Conservation (phyloP, 768 basidiomycete species). For the Mycena alexandri region DNA sequence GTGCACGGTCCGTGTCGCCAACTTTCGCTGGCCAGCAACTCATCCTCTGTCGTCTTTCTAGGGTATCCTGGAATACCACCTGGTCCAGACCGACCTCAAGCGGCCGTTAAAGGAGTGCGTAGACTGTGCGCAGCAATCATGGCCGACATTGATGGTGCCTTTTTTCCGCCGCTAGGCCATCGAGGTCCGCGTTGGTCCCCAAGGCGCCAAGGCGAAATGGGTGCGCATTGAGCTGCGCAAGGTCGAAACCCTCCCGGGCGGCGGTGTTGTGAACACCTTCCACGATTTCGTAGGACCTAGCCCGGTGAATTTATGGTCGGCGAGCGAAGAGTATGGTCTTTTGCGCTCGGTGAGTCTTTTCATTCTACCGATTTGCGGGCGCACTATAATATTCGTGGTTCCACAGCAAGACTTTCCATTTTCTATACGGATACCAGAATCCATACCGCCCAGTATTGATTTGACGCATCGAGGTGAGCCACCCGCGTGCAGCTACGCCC, state of each 20-base stretch:
- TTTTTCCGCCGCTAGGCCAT: constrained; percentile 69
- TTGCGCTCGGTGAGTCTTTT: constrained; percentile 74
- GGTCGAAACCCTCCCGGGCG: constrained; percentile 85
- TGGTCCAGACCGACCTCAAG: constrained; percentile 82
- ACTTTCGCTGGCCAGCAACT: constrained; percentile 6
- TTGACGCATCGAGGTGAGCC: constrained; percentile 78
- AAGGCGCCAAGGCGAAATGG: constrained; percentile 92
- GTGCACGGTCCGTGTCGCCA: constrained; percentile 71
- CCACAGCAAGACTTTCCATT: constrained; percentile 89
- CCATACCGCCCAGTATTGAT: constrained; percentile 87
- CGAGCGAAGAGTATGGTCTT: constrained; percentile 78
- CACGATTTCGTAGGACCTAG: constrained; percentile 86
- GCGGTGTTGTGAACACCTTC: constrained; percentile 76
- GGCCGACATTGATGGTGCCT: constrained; percentile 29
- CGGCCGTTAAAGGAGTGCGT: constrained; percentile 88
- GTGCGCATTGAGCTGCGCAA: constrained; percentile 92
- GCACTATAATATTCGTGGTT: constrained; percentile 18
- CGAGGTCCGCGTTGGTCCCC: constrained; percentile 81
- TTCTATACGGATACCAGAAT: constrained; percentile 91
- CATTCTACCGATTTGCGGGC: constrained; percentile 12
- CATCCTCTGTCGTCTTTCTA: constrained; percentile 39
- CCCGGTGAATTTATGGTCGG: constrained; percentile 87
- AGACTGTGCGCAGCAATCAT: constrained; percentile 11
- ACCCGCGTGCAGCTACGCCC: neutral
- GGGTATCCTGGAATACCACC: constrained; percentile 93